These are phyloP conservation scores for Parastagonospora avenae DNA, from an alignment of 2,329 filamentous ascomycete genomes.

Conservation along the genomic window DNA sequence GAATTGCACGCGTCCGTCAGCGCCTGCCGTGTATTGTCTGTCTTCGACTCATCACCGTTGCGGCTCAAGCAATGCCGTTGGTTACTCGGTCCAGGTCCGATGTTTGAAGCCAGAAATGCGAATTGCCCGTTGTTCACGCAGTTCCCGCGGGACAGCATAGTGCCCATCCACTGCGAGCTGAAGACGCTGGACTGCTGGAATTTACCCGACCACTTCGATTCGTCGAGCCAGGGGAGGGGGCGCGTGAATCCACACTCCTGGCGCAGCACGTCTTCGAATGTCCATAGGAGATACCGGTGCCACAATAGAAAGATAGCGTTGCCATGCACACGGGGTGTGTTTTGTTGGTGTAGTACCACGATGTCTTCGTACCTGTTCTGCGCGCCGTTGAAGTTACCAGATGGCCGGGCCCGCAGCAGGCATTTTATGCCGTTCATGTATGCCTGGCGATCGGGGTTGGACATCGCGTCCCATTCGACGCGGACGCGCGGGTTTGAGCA, in stretches of 20 bases:
- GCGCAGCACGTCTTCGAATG: constrained; percentile 50
- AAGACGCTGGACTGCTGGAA: constrained; percentile 38
- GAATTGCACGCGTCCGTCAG: constrained; percentile 36
- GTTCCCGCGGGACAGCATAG: constrained; percentile 26
- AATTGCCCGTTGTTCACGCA: constrained; percentile 43
- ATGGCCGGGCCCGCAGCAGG: constrained; percentile 25
- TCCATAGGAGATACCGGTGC: constrained; percentile 51
- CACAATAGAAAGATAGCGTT: constrained; percentile 49
- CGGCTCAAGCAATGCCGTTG: constrained; percentile 37
- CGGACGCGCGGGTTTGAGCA: constrained; percentile 36
- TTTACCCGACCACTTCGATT: constrained; percentile 36
- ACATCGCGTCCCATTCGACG: constrained; percentile 37
- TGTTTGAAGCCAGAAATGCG: constrained; percentile 34
- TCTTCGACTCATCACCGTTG: constrained; percentile 29
- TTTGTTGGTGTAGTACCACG: constrained; percentile 39
- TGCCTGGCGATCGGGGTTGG: constrained; percentile 23
- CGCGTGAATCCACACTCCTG: constrained; percentile 50
- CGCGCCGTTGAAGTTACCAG: constrained; percentile 29
- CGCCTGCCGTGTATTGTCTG: constrained; percentile 30
- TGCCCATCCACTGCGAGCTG: constrained; percentile 33
- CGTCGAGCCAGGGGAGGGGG: constrained; percentile 46
- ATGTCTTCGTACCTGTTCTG: constrained; percentile 43
- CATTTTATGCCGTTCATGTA: constrained; percentile 39
- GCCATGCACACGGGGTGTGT: constrained; percentile 39
- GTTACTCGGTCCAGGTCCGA: constrained; percentile 37